Base-by-base conservation (phyloP, 2,329 filamentous ascomycete species). In the Magnaporthiopsis poae region DNA sequence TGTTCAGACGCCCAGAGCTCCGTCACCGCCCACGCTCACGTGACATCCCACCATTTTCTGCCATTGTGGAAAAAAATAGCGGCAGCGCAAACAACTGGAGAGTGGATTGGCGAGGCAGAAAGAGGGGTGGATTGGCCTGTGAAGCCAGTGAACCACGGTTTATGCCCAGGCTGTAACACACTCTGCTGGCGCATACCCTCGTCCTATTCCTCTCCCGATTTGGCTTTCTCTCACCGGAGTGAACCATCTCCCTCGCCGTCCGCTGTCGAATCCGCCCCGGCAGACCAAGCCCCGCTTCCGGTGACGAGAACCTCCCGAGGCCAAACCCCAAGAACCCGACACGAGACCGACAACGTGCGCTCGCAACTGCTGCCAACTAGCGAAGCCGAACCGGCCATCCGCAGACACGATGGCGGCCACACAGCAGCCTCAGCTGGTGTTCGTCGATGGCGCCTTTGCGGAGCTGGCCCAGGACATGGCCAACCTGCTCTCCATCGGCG, bases 401-500 rank as follows among this genome's bases (percentile, higher is more conserved):
- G n/a, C 62, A 46, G 25, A 64, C 64, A 65, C 60, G 35, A 68
- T 69, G 68, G 66, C 56, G 56, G 64, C 46, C 33, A 35, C 64
- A 21, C 35, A 61, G 56, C 81, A 82, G 75, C 83, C 83, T 67
- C 82, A 87, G 80, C 82, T 86, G 74, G 83, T 89, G 77, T 89
- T 89, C 75, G 86, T 99, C 79, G 95, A 99, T 83, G 95, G 95
- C 78, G 86, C 87, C 74, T 96, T 97, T 79, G 88, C 92, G 78
- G 95, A 98, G 82, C 88, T 97, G 76, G 88, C 90, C 74, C 88
- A 91, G 79, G 95, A 99, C 82, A 90, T 99, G 83, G 92, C 94
- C 78, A 90, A 93, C 74, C 97, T 96, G 81, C 84, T 99, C 77
- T 92, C 96, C 79, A 83, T 88, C 73, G 86, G 93, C 77, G 90